Base-by-base conservation (phyloP, 2,329 filamentous ascomycete genomes). In the Aaosphaeria arxii region DNA sequence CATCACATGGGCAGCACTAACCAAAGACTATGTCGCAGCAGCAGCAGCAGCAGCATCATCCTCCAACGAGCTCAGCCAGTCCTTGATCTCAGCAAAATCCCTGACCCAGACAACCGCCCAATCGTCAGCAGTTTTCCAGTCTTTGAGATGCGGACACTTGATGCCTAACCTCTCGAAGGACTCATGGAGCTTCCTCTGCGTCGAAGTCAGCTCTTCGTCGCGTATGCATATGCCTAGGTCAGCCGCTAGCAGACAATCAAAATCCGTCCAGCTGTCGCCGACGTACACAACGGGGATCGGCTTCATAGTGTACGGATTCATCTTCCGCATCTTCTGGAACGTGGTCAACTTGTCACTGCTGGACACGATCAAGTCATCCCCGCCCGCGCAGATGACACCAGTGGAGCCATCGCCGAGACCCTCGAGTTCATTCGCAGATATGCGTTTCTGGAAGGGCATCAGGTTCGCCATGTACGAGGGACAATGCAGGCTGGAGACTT, bases 221-320 rank as follows among this genome's bases (percentile, higher is more conserved):
- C 69, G 62, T 9, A 76, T 66, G 55, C 75, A 77, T 4, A 78
- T 70, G 1, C 76, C 76, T 13, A 77, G 42, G 51, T 77, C 73
- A 2, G 74, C 74, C 13, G 60, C 65, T 3, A 74, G 53, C 1
- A 78, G 58, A 41, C 70, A 71, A 40, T 75, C 74, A 17, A 77
- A 71, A 49, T 79, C 76, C 1, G 74, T 77, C 42, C 69, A 63
- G 9, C 73, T 76, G 50, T 79, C 76, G 6, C 76, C 76, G 7
- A 77, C 58, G 49, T 78, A 78, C 5, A 78, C 57, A 1, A 69
- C 59, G 4, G 61, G 42, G 30, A 45, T 39, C 29, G 46, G 17
- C 31, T 48, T 28, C 28, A 28, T 41, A n/a, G 45, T 41, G 9
- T 30, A 33, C 3, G 43, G 39, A 6, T 36, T 47, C 2, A 32